Percentiles rank a stretch among this genome's conserved stretches.
Conservation (phyloP, 306 rosid species). For the Lablab purpureus region DNA sequence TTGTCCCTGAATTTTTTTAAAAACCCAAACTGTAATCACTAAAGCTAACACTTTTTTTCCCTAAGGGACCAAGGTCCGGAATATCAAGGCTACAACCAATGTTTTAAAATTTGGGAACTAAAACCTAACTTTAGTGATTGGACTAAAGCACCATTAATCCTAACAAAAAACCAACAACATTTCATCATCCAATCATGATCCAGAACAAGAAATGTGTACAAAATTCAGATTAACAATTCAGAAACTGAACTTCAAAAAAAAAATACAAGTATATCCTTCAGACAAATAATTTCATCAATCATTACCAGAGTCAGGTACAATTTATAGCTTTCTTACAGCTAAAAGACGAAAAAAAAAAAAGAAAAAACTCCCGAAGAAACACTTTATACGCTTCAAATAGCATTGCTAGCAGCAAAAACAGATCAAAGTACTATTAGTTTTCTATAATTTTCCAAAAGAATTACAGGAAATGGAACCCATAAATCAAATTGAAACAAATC, state of each 20-base stretch:
- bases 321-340: background rate
- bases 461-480: background rate
- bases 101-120: too few species aligned
- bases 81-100: too few species aligned
- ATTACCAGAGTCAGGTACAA: background rate
- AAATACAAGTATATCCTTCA: background rate
- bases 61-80: too few species aligned
- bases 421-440: background rate
- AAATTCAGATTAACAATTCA: constrained; percentile 11
- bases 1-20: too few species aligned
- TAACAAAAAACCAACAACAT: background rate
- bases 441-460: background rate
- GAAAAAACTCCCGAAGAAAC: background rate
- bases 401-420: background rate
- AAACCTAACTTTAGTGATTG: background rate
- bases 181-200: background rate
- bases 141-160: background rate
- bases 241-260: background rate
- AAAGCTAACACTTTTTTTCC: too few species aligned
- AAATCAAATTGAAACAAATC: background rate
- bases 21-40: too few species aligned
- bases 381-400: constrained; percentile 22
- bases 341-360: background rate
- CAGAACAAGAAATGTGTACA: background rate
- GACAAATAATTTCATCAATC: constrained; percentile 7